Conservation (phyloP, 2,329 filamentous ascomycete genomes). For the Dothideomycetidae sp. region DNA sequence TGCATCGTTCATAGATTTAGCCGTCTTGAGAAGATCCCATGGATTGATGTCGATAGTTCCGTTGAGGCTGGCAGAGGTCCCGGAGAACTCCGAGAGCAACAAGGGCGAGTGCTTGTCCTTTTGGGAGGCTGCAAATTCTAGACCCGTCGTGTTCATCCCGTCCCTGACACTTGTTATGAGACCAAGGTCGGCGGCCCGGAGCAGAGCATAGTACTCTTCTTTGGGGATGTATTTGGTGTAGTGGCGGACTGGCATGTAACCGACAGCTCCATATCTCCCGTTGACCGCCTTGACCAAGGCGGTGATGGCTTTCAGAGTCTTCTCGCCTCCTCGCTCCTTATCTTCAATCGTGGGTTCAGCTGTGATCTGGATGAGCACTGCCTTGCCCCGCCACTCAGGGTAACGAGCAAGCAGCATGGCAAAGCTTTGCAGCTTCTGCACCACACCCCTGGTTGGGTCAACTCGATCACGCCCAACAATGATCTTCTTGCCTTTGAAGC, state of each 20-base stretch:
- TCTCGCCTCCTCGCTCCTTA: conserved; percentile 56
- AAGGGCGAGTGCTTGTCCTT: conserved; percentile 72
- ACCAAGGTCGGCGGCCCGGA: conserved; percentile 78
- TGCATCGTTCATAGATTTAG: conserved; percentile 66
- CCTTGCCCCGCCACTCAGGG: conserved; percentile 81
- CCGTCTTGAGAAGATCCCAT: conserved; percentile 78
- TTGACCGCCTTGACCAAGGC: conserved; percentile 87
- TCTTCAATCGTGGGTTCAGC: conserved; percentile 59
- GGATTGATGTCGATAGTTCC: conserved; percentile 94
- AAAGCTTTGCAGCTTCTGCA: conserved; percentile 92
- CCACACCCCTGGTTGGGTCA: conserved; percentile 80
- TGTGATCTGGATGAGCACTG: conserved; percentile 89
- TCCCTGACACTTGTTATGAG: conserved; percentile 92
- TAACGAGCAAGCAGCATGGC: conserved; percentile 82
- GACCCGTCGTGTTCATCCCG: conserved; percentile 93
- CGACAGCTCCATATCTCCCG: conserved; percentile 72
- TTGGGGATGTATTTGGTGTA: conserved; percentile 84
- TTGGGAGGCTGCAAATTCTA: conserved; percentile 89
- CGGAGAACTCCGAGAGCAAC: conserved; percentile 69
- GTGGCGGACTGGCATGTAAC: conserved; percentile 83
- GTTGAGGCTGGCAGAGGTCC: conserved; percentile 71
- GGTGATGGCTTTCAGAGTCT: conserved; percentile 76
- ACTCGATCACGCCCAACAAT: conserved; percentile 91
- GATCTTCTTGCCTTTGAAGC: conserved; percentile 64
- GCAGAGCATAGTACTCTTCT: conserved; percentile 88